These are phyloP conservation scores for Nephelium lappaceum DNA, from an alignment of 345 rosid species.

Conservation along the genomic window DNA sequence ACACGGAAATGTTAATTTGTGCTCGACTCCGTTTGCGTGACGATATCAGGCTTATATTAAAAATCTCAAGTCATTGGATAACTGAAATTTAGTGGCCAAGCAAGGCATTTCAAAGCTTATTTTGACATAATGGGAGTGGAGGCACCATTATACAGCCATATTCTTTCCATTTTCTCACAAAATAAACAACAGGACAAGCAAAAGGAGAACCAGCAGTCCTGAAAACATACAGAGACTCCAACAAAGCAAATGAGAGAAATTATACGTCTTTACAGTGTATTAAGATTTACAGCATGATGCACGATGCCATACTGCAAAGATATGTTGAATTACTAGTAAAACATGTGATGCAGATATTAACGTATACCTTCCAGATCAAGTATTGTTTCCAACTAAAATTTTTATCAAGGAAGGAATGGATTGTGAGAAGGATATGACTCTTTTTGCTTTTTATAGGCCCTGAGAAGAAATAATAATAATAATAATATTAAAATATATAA, in stretches of 20 bases:
- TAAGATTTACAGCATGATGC: not conserved
- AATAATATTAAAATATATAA: no score
- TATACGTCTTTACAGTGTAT: not conserved
- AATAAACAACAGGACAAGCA: not conserved
- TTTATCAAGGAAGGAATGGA: slow-evolving; percentile 78
- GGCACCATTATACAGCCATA: not conserved
- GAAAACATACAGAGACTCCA: not conserved
- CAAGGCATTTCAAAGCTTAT: no score
- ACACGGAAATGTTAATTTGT: no score
- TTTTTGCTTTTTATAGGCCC: slow-evolving; percentile 80
- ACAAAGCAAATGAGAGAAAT: not conserved
- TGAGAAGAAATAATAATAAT: slow-evolving; percentile 31
- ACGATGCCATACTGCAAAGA: not conserved
- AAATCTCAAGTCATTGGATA: not conserved
- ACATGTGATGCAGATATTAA: not conserved
- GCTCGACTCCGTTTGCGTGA: no score
- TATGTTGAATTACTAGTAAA: not conserved
- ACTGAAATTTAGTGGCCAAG: not conserved
- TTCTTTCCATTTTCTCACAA: not conserved
- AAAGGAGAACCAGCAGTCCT: not conserved
- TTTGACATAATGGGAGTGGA: no score
- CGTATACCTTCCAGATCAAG: not conserved
- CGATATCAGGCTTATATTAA: no score
- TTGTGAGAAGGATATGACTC: slow-evolving; percentile 70
- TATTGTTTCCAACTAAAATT: not conserved